A percentile compares a stretch with the other conserved stretches of the same genome.
Evolutionary conservation across 2,329 filamentous ascomycete species (phyloP).

Genomic region (Fusarium paranaense): DNA sequence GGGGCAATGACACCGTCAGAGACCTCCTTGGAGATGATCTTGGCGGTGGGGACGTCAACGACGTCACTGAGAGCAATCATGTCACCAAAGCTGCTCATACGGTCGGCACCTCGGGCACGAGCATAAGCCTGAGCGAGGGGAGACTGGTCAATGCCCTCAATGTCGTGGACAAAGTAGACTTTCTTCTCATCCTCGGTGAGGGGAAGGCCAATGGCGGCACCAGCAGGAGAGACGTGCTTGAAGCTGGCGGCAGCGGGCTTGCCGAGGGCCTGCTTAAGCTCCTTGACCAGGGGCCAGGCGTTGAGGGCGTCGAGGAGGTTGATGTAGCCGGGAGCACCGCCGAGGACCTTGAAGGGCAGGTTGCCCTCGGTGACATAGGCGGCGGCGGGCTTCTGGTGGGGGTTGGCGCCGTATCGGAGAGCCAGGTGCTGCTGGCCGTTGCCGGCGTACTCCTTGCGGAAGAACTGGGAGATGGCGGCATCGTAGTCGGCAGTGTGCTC

Average conservation of each 20-base stretch:
- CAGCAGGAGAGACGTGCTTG: constrained; percentile 98
- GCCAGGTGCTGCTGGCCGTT: constrained; percentile 85
- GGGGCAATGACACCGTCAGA: constrained; percentile 97
- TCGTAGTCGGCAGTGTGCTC: constrained; percentile 99
- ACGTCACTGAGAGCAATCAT: constrained; percentile 92
- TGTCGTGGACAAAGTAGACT: constrained; percentile 98
- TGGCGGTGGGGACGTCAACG: constrained; percentile 92
- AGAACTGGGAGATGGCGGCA: constrained; percentile 93
- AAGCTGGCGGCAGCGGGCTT: constrained; percentile 95
- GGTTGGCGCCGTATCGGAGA: constrained; percentile 95
- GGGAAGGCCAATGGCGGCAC: constrained; percentile 91
- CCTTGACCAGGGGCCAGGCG: constrained; percentile 96
- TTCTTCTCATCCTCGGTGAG: constrained; percentile 90
- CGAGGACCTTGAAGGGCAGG: constrained; percentile 94
- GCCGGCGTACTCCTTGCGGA: constrained; percentile 94
- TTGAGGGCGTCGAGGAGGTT: constrained; percentile 97
- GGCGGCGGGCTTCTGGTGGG: constrained; percentile 96
- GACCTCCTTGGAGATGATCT: constrained; percentile 97
- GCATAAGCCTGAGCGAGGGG: constrained; percentile 94
- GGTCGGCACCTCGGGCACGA: constrained; percentile 92
- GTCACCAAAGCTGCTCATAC: constrained; percentile 99
- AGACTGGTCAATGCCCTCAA: constrained; percentile 87
- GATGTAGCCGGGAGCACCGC: constrained; percentile 93
- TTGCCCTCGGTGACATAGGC: constrained; percentile 79
- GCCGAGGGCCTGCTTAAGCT: constrained; percentile 88